phyloP scores from a whole-genome alignment of 306 rosid species.

The Argentina anserina region DNA sequence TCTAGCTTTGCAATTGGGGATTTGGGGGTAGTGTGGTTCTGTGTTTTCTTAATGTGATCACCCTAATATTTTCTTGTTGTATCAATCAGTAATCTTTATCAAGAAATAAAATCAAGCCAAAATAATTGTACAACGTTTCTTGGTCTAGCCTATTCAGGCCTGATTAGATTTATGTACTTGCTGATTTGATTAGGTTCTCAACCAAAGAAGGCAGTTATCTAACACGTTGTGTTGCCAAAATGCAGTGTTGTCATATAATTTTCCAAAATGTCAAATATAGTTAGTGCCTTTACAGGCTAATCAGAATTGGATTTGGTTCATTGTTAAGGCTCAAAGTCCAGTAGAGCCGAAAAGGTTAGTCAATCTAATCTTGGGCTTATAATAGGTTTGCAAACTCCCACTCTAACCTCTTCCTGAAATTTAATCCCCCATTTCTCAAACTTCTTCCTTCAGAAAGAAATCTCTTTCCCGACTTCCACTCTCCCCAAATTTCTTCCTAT shows the following conservation, averaged over 20 bases:
- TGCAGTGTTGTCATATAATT: neutral
- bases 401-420: neutral
- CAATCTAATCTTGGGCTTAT: neutral
- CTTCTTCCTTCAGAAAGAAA: neutral
- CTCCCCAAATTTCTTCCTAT: neutral
- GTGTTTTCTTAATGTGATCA: no score
- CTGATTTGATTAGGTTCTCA: no score
- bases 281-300: neutral
- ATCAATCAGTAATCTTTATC: neutral
- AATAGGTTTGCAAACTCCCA: neutral
- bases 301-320: neutral
- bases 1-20: neutral
- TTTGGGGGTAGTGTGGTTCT: neutral
- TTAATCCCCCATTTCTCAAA: neutral
- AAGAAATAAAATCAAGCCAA: neutral
- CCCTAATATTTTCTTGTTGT: neutral
- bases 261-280: neutral
- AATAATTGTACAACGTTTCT: neutral
- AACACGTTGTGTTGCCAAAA: no score
- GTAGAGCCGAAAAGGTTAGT: neutral
- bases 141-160: no score
- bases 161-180: no score
- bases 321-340: neutral
- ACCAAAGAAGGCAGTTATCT: no score
- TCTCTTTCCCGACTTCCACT: neutral